phyloP scores from a whole-genome alignment of 768 basidiomycete genomes.

The Kwoniella pini region DNA sequence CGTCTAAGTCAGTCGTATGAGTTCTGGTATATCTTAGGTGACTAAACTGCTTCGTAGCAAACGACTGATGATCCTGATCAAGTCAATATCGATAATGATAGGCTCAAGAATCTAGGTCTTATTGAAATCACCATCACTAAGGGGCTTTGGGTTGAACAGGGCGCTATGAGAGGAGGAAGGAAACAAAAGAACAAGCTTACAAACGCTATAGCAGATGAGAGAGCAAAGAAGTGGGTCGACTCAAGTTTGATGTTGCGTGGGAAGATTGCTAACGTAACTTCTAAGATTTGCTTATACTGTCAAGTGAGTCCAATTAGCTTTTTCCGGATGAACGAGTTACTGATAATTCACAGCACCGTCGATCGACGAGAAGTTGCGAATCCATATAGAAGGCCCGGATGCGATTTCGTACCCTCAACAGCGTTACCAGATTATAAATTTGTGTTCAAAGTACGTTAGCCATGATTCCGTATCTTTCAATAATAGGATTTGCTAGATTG shows the following conservation, averaged over 20 bases:
- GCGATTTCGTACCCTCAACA: background rate
- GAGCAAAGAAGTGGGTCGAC: conserved; percentile 18
- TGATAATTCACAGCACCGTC: background rate
- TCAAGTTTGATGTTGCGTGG: no score
- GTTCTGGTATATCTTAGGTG: no score
- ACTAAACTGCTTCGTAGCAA: background rate
- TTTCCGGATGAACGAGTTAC: background rate
- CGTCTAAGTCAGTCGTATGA: no score
- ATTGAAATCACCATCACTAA: conserved; percentile 3
- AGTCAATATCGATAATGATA: background rate
- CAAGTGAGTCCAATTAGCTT: background rate
- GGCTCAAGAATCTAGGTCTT: background rate
- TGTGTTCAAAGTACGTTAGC: conserved; percentile 7
- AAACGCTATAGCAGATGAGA: conserved; percentile 7
- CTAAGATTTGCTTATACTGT: conserved; percentile 16
- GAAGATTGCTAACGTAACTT: background rate
- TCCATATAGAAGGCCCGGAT: background rate
- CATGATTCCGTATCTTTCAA: background rate
- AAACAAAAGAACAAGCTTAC: background rate
- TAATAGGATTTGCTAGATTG: background rate
- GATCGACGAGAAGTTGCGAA: background rate
- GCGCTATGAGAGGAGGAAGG: background rate
- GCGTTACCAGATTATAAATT: conserved; percentile 3
- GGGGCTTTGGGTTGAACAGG: background rate
- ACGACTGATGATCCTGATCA: background rate